Base-by-base conservation (phyloP, 441 rosid genomes). In the Kokia cookei region DNA sequence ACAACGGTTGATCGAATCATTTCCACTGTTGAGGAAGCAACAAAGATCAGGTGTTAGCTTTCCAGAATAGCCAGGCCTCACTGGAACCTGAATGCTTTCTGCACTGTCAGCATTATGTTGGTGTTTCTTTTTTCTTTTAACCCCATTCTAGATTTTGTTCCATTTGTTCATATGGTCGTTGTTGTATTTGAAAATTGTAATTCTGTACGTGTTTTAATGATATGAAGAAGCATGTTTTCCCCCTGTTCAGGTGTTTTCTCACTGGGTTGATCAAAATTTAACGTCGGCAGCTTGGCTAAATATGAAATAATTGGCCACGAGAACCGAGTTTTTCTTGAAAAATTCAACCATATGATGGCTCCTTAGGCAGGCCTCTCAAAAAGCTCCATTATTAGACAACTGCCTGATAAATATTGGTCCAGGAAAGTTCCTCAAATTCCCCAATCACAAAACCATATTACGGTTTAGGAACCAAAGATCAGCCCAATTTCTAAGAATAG, bases 91-190 rank as follows among this genome's bases (percentile, higher is more conserved):
- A 85, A 85, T 81, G 82, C 87, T 58, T 86, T 84, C 88, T 79
- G 73, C 83, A 66, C 75, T 84, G 87, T 84, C 84, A 84, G 90
- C 83, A 72, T 73, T 75, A 53, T 61, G 78, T 78, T 83, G 84
- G 83, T 84, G 84, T 81, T 65, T 80, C 5, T 32, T 32, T 32
- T 32, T 32, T 27, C 37, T 74, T 55, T 76, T 75, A 79, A 71
- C 81, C 81, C 73, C 74, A 50, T 81, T 84, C 74, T 82, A 82
- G 83, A 78, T 82, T 85, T 79, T 80, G 73, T 74, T 85, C 78
- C 79, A 86, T 80, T 83, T 86, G 89, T 86, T 81, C 83, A 88
- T 85, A 85, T 75, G 77, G 79, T 74, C 80, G 71, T 76, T 83
- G 78, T 67, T 71, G 78, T n/a, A 70, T 29, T 68, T 68, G 59